Percentiles rank a stretch among this genome's conserved stretches.
phyloP scores from a whole-genome alignment of 2,329 filamentous ascomycete genomes.

The Drechslerella coelobrocha region DNA sequence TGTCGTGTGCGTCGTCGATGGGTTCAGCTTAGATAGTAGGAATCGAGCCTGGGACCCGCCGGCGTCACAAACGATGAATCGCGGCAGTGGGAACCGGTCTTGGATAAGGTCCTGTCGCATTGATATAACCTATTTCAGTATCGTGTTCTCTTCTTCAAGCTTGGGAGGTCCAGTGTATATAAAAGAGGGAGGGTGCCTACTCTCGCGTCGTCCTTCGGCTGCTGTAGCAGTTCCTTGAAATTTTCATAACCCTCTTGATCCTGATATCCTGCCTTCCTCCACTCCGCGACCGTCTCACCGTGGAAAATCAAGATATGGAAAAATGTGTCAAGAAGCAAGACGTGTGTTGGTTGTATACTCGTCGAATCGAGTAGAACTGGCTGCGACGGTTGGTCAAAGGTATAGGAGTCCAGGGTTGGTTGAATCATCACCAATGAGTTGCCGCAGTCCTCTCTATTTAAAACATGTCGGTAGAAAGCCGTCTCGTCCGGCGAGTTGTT shows the following conservation, averaged over 20 bases:
- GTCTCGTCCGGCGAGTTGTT: slow-evolving; percentile 99
- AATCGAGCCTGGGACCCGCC: slow-evolving; percentile 97
- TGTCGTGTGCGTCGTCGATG: slow-evolving; percentile 93
- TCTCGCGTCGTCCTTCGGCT: slow-evolving; percentile 94
- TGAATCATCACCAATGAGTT: slow-evolving; percentile 99
- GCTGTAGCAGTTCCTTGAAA: slow-evolving; percentile 83
- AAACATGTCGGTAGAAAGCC: slow-evolving; percentile 95
- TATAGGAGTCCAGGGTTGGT: slow-evolving; percentile 95
- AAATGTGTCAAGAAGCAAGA: slow-evolving; percentile 94
- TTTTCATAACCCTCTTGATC: slow-evolving; percentile 98
- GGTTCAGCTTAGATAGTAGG: slow-evolving; percentile 94
- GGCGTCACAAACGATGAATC: slow-evolving; percentile 98
- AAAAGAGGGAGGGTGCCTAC: slow-evolving; percentile 62
- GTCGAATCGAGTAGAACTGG: slow-evolving; percentile 96
- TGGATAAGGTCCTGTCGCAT: slow-evolving; percentile 81
- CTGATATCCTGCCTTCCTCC: slow-evolving; percentile 97
- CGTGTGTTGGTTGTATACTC: slow-evolving; percentile 91
- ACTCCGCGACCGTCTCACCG: slow-evolving; percentile 95
- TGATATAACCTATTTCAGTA: slow-evolving; percentile 18
- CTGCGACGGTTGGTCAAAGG: slow-evolving; percentile 89
- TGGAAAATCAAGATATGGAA: slow-evolving; percentile 99
- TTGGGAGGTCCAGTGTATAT: slow-evolving; percentile 7
- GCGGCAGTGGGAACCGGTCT: slow-evolving; percentile 95
- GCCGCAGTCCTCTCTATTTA: slow-evolving; percentile 95
- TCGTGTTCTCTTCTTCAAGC: neutral